Conservation (phyloP, 192 early-diverging fungal species). For the Gonapodya sp. region DNA sequence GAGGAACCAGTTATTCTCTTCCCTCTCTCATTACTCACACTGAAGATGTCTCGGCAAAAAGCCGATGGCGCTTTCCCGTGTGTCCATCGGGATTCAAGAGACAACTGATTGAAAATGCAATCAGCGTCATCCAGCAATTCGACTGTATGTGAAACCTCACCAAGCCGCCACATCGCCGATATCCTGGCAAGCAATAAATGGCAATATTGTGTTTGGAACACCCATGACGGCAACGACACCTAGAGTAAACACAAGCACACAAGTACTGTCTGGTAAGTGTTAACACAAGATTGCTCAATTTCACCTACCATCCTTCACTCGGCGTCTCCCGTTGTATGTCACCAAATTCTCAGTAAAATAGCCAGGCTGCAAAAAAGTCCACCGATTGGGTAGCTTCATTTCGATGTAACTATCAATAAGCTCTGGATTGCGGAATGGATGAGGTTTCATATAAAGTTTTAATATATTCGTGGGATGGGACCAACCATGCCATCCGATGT, state of each 20-base stretch:
- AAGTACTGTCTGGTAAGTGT: too few relatives aligned
- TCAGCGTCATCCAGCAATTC: neutral
- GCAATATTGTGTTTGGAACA: neutral
- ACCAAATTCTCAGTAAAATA: slow-evolving; percentile 1
- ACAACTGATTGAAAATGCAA: neutral
- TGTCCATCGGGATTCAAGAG: neutral
- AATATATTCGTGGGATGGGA: neutral
- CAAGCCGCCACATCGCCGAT: slow-evolving; percentile 6
- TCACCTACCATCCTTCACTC: neutral
- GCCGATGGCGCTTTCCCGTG: neutral
- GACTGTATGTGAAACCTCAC: neutral
- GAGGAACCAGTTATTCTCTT: neutral
- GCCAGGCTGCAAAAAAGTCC: slow-evolving; percentile 2
- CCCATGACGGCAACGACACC: neutral
- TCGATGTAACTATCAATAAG: neutral
- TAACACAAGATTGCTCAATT: too few relatives aligned
- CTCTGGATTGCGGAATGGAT: neutral
- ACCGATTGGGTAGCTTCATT: neutral
- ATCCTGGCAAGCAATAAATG: neutral
- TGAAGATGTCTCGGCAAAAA: neutral
- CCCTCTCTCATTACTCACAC: neutral
- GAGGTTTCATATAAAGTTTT: neutral
- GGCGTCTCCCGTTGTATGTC: neutral
- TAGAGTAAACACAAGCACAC: too few relatives aligned
- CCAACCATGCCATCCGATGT: neutral